Evolutionary conservation across 2,329 filamentous ascomycete genomes (phyloP).

Genomic region (Trichoderma hamatum): DNA sequence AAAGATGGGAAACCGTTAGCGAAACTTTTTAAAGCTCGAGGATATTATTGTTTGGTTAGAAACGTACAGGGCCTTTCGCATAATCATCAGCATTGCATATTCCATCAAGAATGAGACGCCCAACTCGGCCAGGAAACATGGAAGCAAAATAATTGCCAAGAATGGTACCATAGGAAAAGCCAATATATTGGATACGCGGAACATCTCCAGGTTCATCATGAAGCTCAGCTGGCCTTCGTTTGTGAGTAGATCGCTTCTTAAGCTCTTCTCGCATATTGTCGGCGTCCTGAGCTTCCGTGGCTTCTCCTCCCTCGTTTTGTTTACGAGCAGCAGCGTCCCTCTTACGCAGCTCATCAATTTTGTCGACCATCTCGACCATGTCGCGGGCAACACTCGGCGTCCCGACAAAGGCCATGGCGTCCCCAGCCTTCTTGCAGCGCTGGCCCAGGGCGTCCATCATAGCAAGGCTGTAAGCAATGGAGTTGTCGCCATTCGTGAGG

Average conservation of each 20-base stretch:
- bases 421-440: constrained; percentile 36
- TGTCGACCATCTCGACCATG: constrained; percentile 50
- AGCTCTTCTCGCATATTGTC: constrained; percentile 22
- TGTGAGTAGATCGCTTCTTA: constrained; percentile 25
- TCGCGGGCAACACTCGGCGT: constrained; percentile 47
- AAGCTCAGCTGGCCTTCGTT: not conserved
- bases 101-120: constrained; percentile 47
- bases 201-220: constrained; percentile 19
- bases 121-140: constrained; percentile 44
- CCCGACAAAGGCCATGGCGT: constrained; percentile 41
- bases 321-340: constrained; percentile 9
- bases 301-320: not conserved
- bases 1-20: not conserved
- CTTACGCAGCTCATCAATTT: constrained; percentile 41
- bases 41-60: not conserved
- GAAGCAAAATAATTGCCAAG: constrained; percentile 43
- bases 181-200: constrained; percentile 49
- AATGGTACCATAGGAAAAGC: constrained; percentile 51
- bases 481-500: constrained; percentile 28
- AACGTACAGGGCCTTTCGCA: constrained; percentile 36
- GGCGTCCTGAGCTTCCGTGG: not conserved
- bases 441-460: constrained; percentile 34
- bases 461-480: constrained; percentile 36
- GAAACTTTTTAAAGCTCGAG: not conserved
- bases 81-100: constrained; percentile 46